Percentiles rank a stretch among this genome's conserved stretches.
These are phyloP conservation scores for Volvariella surrecta DNA, from an alignment of 1,284 basidiomycete genomes.

Conservation along the genomic window DNA sequence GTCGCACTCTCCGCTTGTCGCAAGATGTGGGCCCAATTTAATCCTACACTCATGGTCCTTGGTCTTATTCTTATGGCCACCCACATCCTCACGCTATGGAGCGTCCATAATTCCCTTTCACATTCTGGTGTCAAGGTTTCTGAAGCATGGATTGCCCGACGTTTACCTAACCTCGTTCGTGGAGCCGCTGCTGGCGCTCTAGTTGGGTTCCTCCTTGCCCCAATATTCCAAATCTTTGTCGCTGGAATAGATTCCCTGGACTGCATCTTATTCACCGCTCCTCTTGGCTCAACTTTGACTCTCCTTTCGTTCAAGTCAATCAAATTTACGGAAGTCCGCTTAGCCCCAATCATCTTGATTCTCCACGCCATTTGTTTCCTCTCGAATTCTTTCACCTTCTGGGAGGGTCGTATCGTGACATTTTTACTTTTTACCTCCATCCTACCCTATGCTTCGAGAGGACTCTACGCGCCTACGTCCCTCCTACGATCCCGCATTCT, in stretches of 20 bases:
- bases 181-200: constrained; percentile 32
- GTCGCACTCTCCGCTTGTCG: constrained; percentile 68
- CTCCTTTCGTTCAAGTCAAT: constrained; percentile 26
- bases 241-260: constrained; percentile 36
- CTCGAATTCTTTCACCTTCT: constrained; percentile 93
- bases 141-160: constrained; percentile 32
- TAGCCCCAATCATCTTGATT: constrained; percentile 38
- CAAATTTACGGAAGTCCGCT: constrained; percentile 15
- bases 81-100: constrained; percentile 37
- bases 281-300: constrained; percentile 30
- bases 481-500: constrained; percentile 73
- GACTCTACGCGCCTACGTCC: constrained; percentile 57
- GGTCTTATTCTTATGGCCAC: constrained; percentile 49
- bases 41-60: constrained; percentile 65
- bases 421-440: constrained; percentile 59
- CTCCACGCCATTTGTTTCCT: constrained; percentile 70
- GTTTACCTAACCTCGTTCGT: constrained; percentile 23
- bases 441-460: constrained; percentile 40
- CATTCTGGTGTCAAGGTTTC: constrained; percentile 16
- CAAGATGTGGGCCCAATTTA: constrained; percentile 93
- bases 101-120: constrained; percentile 37
- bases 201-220: constrained; percentile 29
- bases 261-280: constrained; percentile 36
- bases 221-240: constrained; percentile 23
- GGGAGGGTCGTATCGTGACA: constrained; percentile 83